phyloP scores from a whole-genome alignment of 2,329 filamentous ascomycete genomes.

The Torrubiellomyces zombiae region DNA sequence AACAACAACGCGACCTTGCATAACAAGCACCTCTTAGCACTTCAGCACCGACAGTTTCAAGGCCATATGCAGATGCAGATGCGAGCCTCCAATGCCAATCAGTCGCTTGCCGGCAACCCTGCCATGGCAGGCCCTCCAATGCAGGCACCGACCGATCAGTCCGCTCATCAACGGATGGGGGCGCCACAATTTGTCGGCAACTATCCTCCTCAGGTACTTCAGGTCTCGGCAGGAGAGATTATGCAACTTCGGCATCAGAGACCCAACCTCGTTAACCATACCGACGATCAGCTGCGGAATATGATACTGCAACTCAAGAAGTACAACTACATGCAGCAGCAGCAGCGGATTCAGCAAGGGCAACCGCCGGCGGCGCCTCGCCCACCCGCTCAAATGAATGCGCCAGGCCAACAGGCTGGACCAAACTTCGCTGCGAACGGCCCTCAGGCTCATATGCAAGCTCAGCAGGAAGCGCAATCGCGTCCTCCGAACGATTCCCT shows the following conservation, averaged over 20 bases:
- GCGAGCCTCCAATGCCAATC: constrained; percentile 13
- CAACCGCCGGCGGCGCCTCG: too few species aligned
- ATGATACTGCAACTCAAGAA: constrained; percentile 18
- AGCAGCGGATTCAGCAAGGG: constrained; percentile 9
- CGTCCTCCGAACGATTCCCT: constrained; percentile 23
- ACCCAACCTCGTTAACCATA: constrained; percentile 11
- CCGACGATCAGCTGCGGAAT: constrained; percentile 17
- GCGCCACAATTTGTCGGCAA: constrained; percentile 11
- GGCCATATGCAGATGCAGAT: constrained; percentile 14
- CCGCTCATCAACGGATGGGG: constrained; percentile 11
- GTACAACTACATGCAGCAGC: constrained; percentile 12
- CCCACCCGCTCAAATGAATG: constrained; percentile 4
- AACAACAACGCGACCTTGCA: constrained; percentile 19
- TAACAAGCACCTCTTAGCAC: constrained; percentile 14
- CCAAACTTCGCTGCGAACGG: constrained; percentile 2
- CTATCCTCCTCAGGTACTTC: constrained; percentile 15
- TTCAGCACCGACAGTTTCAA: constrained; percentile 25
- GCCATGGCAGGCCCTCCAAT: constrained; percentile 14
- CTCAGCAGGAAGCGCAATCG: constrained; percentile 24
- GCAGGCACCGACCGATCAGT: constrained; percentile 12
- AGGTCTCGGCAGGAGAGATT: constrained; percentile 17
- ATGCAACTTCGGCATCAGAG: constrained; percentile 12
- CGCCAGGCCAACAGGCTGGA: constrained; percentile 7
- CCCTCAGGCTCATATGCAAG: constrained; percentile 7
- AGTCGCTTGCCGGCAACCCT: constrained; percentile 10